Evolutionary conservation across 1,284 basidiomycete genomes (phyloP).

Genomic region (Cutaneotrichosporon sp.): DNA sequence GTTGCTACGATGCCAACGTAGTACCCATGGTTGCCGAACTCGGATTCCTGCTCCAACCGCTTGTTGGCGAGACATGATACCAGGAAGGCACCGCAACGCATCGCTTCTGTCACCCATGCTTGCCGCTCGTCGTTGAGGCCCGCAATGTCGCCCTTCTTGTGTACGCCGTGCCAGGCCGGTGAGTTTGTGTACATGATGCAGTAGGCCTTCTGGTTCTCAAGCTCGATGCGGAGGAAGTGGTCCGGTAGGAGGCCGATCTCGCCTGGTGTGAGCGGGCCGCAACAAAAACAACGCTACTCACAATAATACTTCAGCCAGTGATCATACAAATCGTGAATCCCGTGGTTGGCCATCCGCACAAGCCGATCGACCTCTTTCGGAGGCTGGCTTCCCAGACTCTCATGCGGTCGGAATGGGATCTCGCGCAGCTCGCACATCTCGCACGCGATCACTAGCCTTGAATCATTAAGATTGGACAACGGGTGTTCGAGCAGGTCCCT

Average conservation of each 20-base stretch:
- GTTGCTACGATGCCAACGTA: slow-evolving; percentile 28
- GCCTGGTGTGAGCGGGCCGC: not conserved
- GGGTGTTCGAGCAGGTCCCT: slow-evolving; percentile 38
- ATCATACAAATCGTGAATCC: slow-evolving; percentile 25
- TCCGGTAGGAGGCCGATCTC: slow-evolving; percentile 18
- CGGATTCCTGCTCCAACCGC: slow-evolving; percentile 24
- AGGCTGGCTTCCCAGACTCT: slow-evolving; percentile 17
- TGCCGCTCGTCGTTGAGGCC: slow-evolving; percentile 18
- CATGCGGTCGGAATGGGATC: slow-evolving; percentile 21
- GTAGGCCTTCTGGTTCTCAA: slow-evolving; percentile 21
- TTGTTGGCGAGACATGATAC: slow-evolving; percentile 19
- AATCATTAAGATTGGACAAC: slow-evolving; percentile 28
- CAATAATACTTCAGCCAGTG: slow-evolving; percentile 32
- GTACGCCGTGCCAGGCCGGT: slow-evolving; percentile 23
- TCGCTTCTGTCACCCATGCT: slow-evolving; percentile 19
- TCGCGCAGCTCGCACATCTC: slow-evolving; percentile 29
- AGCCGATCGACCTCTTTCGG: slow-evolving; percentile 23
- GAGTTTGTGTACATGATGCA: slow-evolving; percentile 24
- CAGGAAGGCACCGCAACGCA: slow-evolving; percentile 20
- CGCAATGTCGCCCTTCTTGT: slow-evolving; percentile 20
- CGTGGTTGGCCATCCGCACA: slow-evolving; percentile 28
- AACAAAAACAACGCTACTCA: not conserved
- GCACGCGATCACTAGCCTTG: slow-evolving; percentile 30
- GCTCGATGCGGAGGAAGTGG: slow-evolving; percentile 32
- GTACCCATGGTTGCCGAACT: slow-evolving; percentile 16